Conservation (phyloP, 2,329 filamentous ascomycete species). For the Metarhizium album region DNA sequence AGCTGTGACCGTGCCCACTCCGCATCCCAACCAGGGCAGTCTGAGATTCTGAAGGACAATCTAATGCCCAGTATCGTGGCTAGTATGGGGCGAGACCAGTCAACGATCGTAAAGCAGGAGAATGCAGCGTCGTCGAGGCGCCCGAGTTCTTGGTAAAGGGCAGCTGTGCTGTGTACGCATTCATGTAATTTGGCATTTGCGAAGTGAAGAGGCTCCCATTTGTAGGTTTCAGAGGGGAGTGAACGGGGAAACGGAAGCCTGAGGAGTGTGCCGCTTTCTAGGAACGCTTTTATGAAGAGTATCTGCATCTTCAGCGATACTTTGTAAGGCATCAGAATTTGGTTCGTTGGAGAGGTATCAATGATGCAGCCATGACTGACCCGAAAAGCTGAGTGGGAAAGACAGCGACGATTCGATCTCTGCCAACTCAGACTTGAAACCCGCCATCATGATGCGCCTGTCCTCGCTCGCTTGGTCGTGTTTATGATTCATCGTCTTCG, state of each 20-base stretch:
- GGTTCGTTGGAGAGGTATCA: neutral
- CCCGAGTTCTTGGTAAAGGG: slow-evolving; percentile 23
- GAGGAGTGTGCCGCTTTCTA: slow-evolving; percentile 29
- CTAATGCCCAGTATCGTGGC: slow-evolving; percentile 32
- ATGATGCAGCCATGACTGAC: slow-evolving; percentile 5
- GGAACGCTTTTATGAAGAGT: slow-evolving; percentile 27
- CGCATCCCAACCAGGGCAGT: slow-evolving; percentile 26
- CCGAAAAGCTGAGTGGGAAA: slow-evolving; percentile 16
- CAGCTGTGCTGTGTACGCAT: slow-evolving; percentile 16
- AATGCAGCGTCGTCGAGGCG: slow-evolving; percentile 21
- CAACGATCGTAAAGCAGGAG: slow-evolving; percentile 26
- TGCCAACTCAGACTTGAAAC: slow-evolving; percentile 35
- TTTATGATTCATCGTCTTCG: slow-evolving; percentile 18
- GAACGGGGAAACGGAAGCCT: slow-evolving; percentile 7
- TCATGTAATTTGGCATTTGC: slow-evolving; percentile 12
- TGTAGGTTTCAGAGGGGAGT: slow-evolving; percentile 1
- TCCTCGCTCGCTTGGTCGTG: slow-evolving; percentile 27
- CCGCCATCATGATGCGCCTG: slow-evolving; percentile 32
- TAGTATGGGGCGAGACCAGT: slow-evolving; percentile 33
- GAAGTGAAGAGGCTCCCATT: slow-evolving; percentile 8
- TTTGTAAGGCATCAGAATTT: slow-evolving; percentile 13
- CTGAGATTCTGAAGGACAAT: slow-evolving; percentile 33
- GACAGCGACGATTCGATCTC: slow-evolving; percentile 30
- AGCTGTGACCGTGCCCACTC: slow-evolving; percentile 28
- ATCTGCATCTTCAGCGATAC: slow-evolving; percentile 20